Evolutionary conservation across 1,284 basidiomycete genomes (phyloP), one percentile per base, ranked within the genome.

Genomic region (Porogramme epimiltina): DNA sequence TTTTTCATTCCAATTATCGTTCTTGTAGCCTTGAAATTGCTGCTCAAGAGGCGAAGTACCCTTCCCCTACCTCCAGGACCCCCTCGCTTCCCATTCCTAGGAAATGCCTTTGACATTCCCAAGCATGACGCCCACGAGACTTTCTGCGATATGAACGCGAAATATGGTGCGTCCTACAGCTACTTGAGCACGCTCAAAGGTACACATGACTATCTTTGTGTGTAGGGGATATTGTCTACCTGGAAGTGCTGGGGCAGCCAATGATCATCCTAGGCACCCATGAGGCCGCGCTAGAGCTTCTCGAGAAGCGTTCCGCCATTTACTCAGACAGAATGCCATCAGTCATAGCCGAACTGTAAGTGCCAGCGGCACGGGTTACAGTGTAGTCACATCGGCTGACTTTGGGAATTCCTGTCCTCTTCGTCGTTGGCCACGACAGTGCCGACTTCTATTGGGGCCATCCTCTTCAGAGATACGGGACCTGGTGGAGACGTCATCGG

Each of bases 271-370:
- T 58, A 2, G 47, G 50, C 11, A 38, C 52, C 3, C 52, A 52
- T 13, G 51, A 52, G 5, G 47, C 38, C 1, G 52, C 52, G 0
- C 37, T 39, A 10, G 56, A 55, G 25, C 36, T 75, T 16, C 42
- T 58, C 6, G 52, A 58, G 9, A 58, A 58, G 43, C 56, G 52
- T 34, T 54, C 56, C 15, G 45, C 56, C 2, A 47, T 47, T n/a
- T 54, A 54, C 25, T 58, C 56, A 1, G 50, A 52, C 42, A 28
- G 52, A 26, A 9, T 38, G 3, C 24, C 41, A 5, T 52, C 52
- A 4, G 37, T 49, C 9, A 49, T 58, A 25, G 50, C 48, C 4
- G 41, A 55, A 19, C 24, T 55, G 57, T 59, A 31, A 18, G 57
- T 51, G 5, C 24, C 15, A n/a, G n/a, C n/a, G n/a, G n/a, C n/a